Conservation (phyloP, 2,329 filamentous ascomycete genomes). For the Stachybotrys chlorohalonatus region DNA sequence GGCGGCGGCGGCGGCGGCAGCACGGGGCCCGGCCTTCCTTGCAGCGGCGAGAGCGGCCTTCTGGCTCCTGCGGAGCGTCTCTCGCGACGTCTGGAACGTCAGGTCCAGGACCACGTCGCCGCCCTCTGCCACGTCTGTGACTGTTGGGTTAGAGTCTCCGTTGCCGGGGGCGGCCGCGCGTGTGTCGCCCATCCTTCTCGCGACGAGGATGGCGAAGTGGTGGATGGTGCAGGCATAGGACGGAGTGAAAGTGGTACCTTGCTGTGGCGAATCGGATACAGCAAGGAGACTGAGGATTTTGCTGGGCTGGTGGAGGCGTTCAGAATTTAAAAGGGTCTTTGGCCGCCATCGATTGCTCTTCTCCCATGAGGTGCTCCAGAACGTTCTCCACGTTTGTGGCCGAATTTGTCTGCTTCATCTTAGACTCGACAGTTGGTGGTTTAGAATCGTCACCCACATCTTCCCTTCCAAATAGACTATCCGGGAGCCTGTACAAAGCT, state of each 20-base stretch:
- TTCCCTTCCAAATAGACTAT: background rate
- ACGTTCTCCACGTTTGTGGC: background rate
- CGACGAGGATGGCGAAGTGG: slow-evolving; percentile 3
- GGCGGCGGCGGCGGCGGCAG: slow-evolving; percentile 8
- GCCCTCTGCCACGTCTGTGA: slow-evolving; percentile 42
- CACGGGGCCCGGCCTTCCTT: slow-evolving; percentile 16
- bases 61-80: slow-evolving; percentile 36
- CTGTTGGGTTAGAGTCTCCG: slow-evolving; percentile 17
- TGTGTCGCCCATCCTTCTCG: slow-evolving; percentile 21
- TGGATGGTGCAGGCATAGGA: slow-evolving; percentile 10
- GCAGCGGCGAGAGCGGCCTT: slow-evolving; percentile 25
- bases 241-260: background rate
- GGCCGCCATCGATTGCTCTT: background rate
- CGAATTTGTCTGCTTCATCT: background rate
- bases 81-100: slow-evolving; percentile 50
- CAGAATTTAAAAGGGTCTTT: background rate
- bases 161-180: slow-evolving; percentile 18
- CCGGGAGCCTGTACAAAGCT: background rate
- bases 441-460: background rate
- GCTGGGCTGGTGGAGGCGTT: too few relatives aligned
- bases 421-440: background rate
- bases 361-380: background rate
- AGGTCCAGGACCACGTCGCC: slow-evolving; percentile 62
- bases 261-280: background rate
- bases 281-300: too few relatives aligned